Conservation (phyloP, 148 eudicot species). For the Chenopodium formosanum region DNA sequence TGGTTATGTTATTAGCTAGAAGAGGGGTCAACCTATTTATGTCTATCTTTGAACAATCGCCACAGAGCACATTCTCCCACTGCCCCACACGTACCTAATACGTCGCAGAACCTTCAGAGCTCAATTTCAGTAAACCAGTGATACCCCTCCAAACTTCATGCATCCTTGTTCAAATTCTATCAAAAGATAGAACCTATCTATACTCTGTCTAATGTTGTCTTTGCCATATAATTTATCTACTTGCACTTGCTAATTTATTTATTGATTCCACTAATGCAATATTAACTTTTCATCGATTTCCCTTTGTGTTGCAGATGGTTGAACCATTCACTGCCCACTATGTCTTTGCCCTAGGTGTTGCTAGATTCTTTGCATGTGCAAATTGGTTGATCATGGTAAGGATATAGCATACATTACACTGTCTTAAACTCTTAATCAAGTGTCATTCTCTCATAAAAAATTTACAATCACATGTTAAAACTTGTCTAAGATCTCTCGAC, state of each 20-base stretch:
- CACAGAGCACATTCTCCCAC: no score
- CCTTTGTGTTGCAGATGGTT: conserved; percentile 52
- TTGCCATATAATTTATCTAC: background rate
- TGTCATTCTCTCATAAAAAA: background rate
- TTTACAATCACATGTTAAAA: background rate
- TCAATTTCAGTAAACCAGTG: no score
- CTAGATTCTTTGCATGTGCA: conserved; percentile 77
- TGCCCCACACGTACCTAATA: no score
- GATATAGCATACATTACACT: background rate
- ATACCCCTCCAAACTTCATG: no score
- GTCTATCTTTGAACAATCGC: no score
- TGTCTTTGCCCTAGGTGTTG: conserved; percentile 80
- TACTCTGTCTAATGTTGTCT: background rate
- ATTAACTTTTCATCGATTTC: background rate
- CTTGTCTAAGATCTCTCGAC: background rate
- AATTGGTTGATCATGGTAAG: conserved; percentile 78
- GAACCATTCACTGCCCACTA: conserved; percentile 86
- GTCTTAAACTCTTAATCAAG: no score
- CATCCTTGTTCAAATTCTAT: no score
- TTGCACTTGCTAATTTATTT: background rate
- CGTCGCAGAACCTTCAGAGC: no score
- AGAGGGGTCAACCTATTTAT: no score
- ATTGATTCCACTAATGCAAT: background rate
- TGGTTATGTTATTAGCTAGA: no score
- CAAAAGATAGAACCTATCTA: no score